Conservation (phyloP, 2,329 filamentous ascomycete species). For the Mariannaea sp. region DNA sequence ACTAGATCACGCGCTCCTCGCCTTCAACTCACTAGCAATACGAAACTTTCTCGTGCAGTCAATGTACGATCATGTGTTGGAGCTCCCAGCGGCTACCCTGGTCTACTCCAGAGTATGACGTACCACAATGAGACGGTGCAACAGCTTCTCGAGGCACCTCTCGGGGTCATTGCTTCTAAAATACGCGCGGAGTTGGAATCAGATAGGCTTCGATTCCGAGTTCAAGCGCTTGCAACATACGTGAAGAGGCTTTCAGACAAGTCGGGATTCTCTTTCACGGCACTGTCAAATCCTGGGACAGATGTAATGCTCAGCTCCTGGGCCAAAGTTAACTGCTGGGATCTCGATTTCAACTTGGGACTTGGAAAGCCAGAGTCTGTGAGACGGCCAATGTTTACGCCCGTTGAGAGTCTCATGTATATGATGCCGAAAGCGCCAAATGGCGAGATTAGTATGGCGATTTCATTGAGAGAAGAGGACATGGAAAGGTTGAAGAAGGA, state of each 20-base stretch:
- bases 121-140: slow-evolving; percentile 43
- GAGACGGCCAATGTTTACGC: slow-evolving; percentile 51
- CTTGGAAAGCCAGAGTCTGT: slow-evolving; percentile 54
- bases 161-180: slow-evolving; percentile 44
- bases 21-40: slow-evolving; percentile 28
- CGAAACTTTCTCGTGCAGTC: slow-evolving; percentile 53
- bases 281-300: slow-evolving; percentile 41
- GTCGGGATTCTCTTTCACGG: slow-evolving; percentile 41
- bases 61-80: slow-evolving; percentile 51
- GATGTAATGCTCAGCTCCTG: slow-evolving; percentile 61
- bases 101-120: slow-evolving; percentile 53
- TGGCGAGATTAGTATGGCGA: slow-evolving; percentile 49
- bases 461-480: slow-evolving; percentile 55
- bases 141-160: slow-evolving; percentile 36
- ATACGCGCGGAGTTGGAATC: slow-evolving; percentile 48
- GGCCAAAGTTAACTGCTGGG: slow-evolving; percentile 52
- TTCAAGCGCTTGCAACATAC: slow-evolving; percentile 49
- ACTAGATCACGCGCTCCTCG: slow-evolving; percentile 47
- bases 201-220: slow-evolving; percentile 41
- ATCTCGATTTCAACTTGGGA: slow-evolving; percentile 52
- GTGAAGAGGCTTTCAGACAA: slow-evolving; percentile 44
- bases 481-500: slow-evolving; percentile 51
- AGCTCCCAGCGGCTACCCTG: slow-evolving; percentile 52
- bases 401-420: slow-evolving; percentile 55
- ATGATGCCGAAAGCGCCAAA: slow-evolving; percentile 51